Evolutionary conservation across 129 eudicot species (phyloP).

Genomic region (Tagetes patula): DNA sequence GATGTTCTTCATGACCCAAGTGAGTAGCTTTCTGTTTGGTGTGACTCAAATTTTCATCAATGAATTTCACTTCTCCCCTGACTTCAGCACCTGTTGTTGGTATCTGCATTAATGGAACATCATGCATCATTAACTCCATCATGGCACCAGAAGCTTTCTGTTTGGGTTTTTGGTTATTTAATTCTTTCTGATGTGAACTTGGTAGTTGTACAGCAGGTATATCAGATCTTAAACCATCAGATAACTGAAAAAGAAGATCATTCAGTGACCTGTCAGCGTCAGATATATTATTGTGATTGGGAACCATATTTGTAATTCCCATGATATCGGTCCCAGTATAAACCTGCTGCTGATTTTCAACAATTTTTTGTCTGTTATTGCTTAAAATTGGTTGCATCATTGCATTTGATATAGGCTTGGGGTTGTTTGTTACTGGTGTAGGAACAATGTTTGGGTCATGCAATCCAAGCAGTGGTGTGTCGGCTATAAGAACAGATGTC

Average conservation of each 20-base stretch:
- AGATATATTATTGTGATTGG: conserved; percentile 22
- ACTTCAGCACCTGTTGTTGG: conserved; percentile 28
- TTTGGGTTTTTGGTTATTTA: conserved; percentile 24
- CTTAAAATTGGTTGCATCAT: conserved; percentile 29
- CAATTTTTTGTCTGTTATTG: conserved; percentile 31
- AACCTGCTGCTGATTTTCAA: conserved; percentile 36
- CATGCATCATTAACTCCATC: conserved; percentile 12
- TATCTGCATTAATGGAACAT: conserved; percentile 29
- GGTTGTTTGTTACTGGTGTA: conserved; percentile 27
- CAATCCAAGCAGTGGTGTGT: conserved; percentile 26
- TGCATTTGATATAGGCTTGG: conserved; percentile 27
- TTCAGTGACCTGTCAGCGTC: conserved; percentile 33
- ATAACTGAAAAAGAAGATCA: conserved; percentile 41
- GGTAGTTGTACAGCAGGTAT: conserved; percentile 35
- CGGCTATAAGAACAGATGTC: conserved; percentile 15
- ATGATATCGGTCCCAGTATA: conserved; percentile 8
- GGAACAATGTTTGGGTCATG: conserved; percentile 35
- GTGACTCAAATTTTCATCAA: conserved; percentile 39
- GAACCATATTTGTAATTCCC: conserved; percentile 18
- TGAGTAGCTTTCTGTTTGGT: conserved; percentile 33
- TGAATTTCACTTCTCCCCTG: conserved; percentile 43
- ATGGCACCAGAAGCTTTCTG: conserved; percentile 22
- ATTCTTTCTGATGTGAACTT: conserved; percentile 30
- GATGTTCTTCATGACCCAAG: conserved; percentile 27
- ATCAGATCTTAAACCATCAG: conserved; percentile 31